These are phyloP conservation scores for Myxozyma lipomycoides DNA, from an alignment of 805 yeast genomes.

Conservation along the genomic window DNA sequence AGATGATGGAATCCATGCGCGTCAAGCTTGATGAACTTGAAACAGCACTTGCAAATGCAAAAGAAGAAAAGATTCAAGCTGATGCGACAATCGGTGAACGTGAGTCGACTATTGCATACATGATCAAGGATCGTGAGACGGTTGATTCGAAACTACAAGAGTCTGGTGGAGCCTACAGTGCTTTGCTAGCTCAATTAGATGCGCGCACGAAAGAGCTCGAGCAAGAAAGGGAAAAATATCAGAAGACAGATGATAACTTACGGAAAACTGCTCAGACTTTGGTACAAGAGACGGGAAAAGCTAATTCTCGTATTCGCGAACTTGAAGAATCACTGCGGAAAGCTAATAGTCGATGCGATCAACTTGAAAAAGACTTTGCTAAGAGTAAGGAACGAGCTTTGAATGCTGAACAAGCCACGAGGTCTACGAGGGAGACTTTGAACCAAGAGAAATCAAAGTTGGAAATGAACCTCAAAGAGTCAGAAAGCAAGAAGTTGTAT, in stretches of 20 bases:
- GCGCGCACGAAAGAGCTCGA: conserved; percentile 11
- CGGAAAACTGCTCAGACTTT: conserved; percentile 28
- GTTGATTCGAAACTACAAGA: conserved; percentile 7
- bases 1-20: conserved; percentile 16
- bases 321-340: conserved; percentile 40
- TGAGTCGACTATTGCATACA: conserved; percentile 2
- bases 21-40: conserved; percentile 13
- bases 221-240: conserved; percentile 16
- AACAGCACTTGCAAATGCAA: conserved; percentile 1
- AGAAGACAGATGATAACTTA: conserved; percentile 8
- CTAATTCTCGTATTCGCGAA: conserved; percentile 29
- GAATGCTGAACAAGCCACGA: conserved; percentile 15
- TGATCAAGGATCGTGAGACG: conserved; percentile 4
- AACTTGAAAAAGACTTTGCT: conserved; percentile 38
- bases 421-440: conserved; percentile 6
- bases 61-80: conserved; percentile 2
- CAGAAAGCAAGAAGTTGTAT: conserved; percentile 29
- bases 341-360: conserved; percentile 32
- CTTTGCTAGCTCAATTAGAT: conserved; percentile 8
- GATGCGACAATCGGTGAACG: conserved; percentile 5
- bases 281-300: conserved; percentile 34
- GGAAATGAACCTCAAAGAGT: conserved; percentile 18
- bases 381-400: conserved; percentile 16
- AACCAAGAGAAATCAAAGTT: conserved; percentile 15
- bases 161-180: conserved; percentile 1